These are phyloP conservation scores for Wallacemonas sp. DNA, from an alignment of 208 protist species.

Conservation along the genomic window DNA sequence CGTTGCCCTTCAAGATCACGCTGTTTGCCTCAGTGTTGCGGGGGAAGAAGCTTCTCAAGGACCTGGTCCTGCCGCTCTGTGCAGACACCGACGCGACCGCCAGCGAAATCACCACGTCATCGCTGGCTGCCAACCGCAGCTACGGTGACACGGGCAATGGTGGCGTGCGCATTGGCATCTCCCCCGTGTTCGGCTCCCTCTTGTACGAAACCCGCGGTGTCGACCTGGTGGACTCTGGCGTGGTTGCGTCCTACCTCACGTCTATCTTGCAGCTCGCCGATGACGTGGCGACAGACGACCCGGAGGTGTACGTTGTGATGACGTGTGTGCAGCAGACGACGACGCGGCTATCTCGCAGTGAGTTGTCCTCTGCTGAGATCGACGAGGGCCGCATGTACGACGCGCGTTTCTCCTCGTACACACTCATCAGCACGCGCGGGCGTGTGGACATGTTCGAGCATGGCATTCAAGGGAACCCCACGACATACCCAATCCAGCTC, in stretches of 20 bases:
- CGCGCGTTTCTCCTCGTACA: conserved; percentile 43
- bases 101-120: no score
- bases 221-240: conserved; percentile 14
- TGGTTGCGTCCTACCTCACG: conserved; percentile 22
- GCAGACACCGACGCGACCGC: not conserved
- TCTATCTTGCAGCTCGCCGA: conserved; percentile 37
- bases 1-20: conserved; percentile 22
- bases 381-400: conserved; percentile 27
- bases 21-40: conserved; percentile 34
- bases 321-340: conserved; percentile 37
- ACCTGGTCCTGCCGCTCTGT: conserved; percentile 19
- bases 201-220: conserved; percentile 33
- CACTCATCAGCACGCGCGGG: conserved; percentile 32
- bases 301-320: conserved; percentile 28
- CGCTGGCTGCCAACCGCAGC: not conserved
- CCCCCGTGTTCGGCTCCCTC: conserved; percentile 36
- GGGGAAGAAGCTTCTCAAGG: conserved; percentile 22
- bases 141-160: conserved; percentile 13
- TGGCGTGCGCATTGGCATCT: conserved; percentile 25
- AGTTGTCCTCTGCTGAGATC: not conserved
- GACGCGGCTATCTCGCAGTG: not conserved
- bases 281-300: not conserved
- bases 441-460: conserved; percentile 22
- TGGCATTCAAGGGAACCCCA: conserved; percentile 20
- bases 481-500: conserved; percentile 31